These are phyloP conservation scores for Boechera retrofracta DNA, from an alignment of 345 rosid species.

Conservation along the genomic window DNA sequence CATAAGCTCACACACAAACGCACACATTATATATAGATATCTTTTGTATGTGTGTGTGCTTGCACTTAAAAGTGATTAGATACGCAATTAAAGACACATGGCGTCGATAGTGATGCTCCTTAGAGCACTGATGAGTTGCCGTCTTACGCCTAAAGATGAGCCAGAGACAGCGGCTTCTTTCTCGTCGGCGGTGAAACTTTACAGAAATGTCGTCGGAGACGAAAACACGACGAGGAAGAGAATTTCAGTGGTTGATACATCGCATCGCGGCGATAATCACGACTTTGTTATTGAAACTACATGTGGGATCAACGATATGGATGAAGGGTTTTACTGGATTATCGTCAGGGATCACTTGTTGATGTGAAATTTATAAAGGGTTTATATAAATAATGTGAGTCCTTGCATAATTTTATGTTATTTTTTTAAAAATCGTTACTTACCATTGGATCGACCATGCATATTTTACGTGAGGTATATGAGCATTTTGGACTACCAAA, in stretches of 20 bases:
- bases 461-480: not conserved
- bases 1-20: constrained; percentile 24
- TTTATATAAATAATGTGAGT: constrained; percentile 12
- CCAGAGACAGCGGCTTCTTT: not conserved
- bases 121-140: constrained; percentile 45
- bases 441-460: constrained; percentile 25
- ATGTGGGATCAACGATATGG: constrained; percentile 20
- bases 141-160: constrained; percentile 41
- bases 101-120: constrained; percentile 46
- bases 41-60: not conserved
- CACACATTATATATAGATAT: not conserved
- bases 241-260: constrained; percentile 11
- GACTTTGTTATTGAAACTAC: constrained; percentile 1
- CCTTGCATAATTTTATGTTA: not conserved
- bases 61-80: too few species aligned
- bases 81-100: constrained; percentile 20
- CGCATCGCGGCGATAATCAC: not conserved
- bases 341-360: constrained; percentile 29
- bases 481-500: constrained; percentile 7
- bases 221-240: not conserved
- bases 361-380: constrained; percentile 20
- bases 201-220: constrained; percentile 11
- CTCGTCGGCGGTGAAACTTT: not conserved
- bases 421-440: not conserved
- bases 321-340: constrained; percentile 31